Conservation (phyloP, 1,139 yeast genomes). For the Yamadazyma songkhlaensis region DNA sequence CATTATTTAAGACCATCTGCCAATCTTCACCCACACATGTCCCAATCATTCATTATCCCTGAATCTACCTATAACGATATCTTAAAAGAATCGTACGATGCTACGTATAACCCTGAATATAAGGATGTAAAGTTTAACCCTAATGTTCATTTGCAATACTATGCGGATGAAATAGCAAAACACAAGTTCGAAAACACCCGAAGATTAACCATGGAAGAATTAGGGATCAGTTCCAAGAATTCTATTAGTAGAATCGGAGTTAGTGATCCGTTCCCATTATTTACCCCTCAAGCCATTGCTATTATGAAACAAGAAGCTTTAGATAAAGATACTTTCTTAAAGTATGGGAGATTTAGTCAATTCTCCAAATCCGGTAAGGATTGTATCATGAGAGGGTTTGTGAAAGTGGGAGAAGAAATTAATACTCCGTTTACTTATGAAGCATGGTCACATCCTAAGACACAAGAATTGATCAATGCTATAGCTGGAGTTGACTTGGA, state of each 20-base stretch:
- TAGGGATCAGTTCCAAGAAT: conserved; percentile 32
- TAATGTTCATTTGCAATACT: conserved; percentile 38
- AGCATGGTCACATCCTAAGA: conserved; percentile 57
- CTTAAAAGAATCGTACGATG: conserved; percentile 1
- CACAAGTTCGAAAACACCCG: conserved; percentile 30
- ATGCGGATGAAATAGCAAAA: conserved; percentile 23
- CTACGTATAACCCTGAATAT: not conserved
- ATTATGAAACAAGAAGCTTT: conserved; percentile 54
- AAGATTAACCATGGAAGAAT: conserved; percentile 46
- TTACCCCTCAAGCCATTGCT: conserved; percentile 53
- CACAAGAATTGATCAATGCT: conserved; percentile 43
- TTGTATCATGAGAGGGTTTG: conserved; percentile 48
- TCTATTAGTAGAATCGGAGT: conserved; percentile 52
- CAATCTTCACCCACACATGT: no score
- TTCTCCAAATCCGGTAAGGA: conserved; percentile 42
- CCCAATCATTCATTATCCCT: no score
- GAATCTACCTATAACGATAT: not conserved
- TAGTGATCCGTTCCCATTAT: conserved; percentile 54
- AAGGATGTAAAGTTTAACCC: conserved; percentile 36
- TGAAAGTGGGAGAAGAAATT: conserved; percentile 27
- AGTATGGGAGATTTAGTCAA: conserved; percentile 39
- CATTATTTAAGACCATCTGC: no score
- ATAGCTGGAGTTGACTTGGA: conserved; percentile 58
- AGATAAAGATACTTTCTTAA: conserved; percentile 38
- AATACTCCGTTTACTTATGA: conserved; percentile 43